Evolutionary conservation across 768 basidiomycete species (phyloP), one percentile per base, ranked within the genome.

Genomic region (Pleurotus cornucopiae): DNA sequence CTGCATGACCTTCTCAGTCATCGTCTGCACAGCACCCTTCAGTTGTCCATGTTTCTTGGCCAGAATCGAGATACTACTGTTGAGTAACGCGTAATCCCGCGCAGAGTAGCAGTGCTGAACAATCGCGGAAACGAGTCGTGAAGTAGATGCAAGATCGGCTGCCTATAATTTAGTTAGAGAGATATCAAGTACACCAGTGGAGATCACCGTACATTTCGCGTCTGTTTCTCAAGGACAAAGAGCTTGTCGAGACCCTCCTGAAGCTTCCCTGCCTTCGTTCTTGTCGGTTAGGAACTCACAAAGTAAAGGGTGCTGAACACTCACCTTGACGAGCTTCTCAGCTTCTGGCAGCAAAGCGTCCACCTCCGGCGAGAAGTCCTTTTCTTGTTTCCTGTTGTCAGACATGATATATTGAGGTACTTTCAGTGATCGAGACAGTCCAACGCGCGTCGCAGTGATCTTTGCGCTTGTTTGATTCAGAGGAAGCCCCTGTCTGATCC

Each of bases 21-120:
- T 88, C n/a, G 85, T 81, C 64, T 94, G 91, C 11, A 95, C 84
- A 1, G 86, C 89, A 49, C 81, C 89, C 68, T 98, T 95, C 61
- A 98, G 77, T 67, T 99, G 97, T 0, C 97, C 96, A 70, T 98
- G 97, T 66, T 98, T 98, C 80, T 97, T 98, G 72, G 88, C 88
- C 62, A 97, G 72, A 14, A 82, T 47, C 34, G 75, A 78, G 57
- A 92, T 78, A 59, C 80, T 85, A 6, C 80, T 75, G 66, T 94
- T 94, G 56, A 95, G 73, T 54, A 84, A 77, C 30, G 77, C 70
- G 66, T 86, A 86, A 65, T 96, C 81, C 57, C 78, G 79, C 20
- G 84, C 84, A 60, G 86, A 74, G 68, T 91, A 92, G 59, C 82
- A 82, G 59, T 93, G 79, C 58, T 87, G 79, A 25, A 85, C 71